Evolutionary conservation across 352 stramenopile species (phyloP).

Genomic region (Pythium periplocum): DNA sequence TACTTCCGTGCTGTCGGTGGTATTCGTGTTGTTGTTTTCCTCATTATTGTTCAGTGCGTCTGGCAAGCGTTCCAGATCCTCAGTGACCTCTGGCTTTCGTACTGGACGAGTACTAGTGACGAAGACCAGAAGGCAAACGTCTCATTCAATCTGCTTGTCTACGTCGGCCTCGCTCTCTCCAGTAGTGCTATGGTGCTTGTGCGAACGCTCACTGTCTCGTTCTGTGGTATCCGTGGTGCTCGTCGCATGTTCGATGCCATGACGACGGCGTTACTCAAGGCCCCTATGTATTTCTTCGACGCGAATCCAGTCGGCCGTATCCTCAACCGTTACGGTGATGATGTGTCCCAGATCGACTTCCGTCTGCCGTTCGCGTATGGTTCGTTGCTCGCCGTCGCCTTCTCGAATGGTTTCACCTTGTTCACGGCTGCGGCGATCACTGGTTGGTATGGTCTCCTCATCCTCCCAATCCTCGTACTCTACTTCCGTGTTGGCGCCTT

Average conservation of each 20-base stretch:
- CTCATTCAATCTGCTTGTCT: slow-evolving; percentile 59
- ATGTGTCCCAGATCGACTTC: slow-evolving; percentile 92
- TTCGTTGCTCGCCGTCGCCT: slow-evolving; percentile 70
- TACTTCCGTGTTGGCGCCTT: slow-evolving; percentile 54
- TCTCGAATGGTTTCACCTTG: slow-evolving; percentile 78
- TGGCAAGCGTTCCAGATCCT: slow-evolving; percentile 83
- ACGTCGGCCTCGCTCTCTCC: slow-evolving; percentile 43
- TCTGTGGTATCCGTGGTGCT: slow-evolving; percentile 47
- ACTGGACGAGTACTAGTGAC: slow-evolving; percentile 79
- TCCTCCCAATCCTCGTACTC: slow-evolving; percentile 82
- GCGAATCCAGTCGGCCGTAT: slow-evolving; percentile 86
- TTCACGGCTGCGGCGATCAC: slow-evolving; percentile 78
- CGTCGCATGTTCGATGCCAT: slow-evolving; percentile 84
- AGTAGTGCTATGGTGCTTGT: slow-evolving; percentile 50
- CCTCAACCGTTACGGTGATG: slow-evolving; percentile 87
- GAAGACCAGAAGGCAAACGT: slow-evolving; percentile 78
- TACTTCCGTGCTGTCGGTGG: slow-evolving; percentile 49
- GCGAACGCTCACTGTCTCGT: slow-evolving; percentile 51
- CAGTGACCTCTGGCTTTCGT: slow-evolving; percentile 90
- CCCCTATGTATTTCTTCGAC: slow-evolving; percentile 94
- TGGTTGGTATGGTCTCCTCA: slow-evolving; percentile 73
- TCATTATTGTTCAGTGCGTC: slow-evolving; percentile 64
- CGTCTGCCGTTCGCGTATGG: slow-evolving; percentile 63
- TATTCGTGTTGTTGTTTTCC: slow-evolving; percentile 31
- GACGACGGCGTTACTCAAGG: slow-evolving; percentile 77